These are phyloP conservation scores for Umbelopsis sp. DNA, from an alignment of 192 early-diverging fungal genomes.

Conservation along the genomic window DNA sequence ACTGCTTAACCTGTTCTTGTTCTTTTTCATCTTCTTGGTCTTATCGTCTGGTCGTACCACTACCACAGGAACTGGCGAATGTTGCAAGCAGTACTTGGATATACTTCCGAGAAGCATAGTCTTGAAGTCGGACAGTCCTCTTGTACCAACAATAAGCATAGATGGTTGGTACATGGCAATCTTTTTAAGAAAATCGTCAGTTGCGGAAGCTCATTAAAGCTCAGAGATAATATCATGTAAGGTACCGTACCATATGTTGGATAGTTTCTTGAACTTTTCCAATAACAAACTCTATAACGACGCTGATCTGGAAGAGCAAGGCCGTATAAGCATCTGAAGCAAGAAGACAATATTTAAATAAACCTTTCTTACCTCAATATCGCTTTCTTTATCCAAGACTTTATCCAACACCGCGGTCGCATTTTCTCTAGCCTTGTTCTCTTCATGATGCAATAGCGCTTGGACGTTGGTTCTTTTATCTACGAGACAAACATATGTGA, in stretches of 20 bases:
- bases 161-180: slow-evolving; percentile 65
- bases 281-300: slow-evolving; percentile 54
- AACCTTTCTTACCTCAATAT: slow-evolving; percentile 34
- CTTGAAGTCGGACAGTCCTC: slow-evolving; percentile 66
- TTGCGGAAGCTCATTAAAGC: too few relatives aligned
- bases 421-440: slow-evolving; percentile 39
- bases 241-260: slow-evolving; percentile 52
- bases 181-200: too few relatives aligned
- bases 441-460: slow-evolving; percentile 31
- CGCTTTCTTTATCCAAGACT: slow-evolving; percentile 32
- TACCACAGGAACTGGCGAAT: slow-evolving; percentile 67
- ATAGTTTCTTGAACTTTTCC: slow-evolving; percentile 59
- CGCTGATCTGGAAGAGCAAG: slow-evolving; percentile 45
- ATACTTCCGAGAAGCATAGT: slow-evolving; percentile 70
- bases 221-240: not conserved
- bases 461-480: slow-evolving; percentile 30
- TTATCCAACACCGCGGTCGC: slow-evolving; percentile 42
- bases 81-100: slow-evolving; percentile 68
- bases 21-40: slow-evolving; percentile 43
- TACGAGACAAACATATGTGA: slow-evolving; percentile 2
- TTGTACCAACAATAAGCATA: slow-evolving; percentile 71
- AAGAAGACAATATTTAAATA: not conserved
- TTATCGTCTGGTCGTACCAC: slow-evolving; percentile 61
- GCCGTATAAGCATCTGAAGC: not conserved
- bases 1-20: slow-evolving; percentile 27